Evolutionary conservation across 2,329 filamentous ascomycete species (phyloP).

Genomic region (Cylindrodendrum hubeiense): DNA sequence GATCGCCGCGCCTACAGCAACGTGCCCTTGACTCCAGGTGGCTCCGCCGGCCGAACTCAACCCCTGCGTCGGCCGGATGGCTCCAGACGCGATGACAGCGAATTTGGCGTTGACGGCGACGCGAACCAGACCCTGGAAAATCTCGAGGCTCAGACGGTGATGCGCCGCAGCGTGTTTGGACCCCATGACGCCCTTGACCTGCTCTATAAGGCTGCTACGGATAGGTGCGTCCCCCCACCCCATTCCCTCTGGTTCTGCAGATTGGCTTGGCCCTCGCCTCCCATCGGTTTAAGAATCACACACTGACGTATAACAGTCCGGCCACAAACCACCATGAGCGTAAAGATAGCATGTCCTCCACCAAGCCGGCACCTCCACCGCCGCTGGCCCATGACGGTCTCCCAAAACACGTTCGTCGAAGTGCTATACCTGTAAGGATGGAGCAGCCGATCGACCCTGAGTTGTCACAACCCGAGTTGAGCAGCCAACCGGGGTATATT

Average conservation of each 20-base stretch:
- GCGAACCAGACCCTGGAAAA: constrained; percentile 74
- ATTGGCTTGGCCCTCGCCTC: constrained; percentile 2
- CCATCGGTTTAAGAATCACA: neutral
- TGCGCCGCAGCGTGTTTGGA: constrained; percentile 83
- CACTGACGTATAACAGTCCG: constrained; percentile 36
- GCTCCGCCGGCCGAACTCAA: constrained; percentile 73
- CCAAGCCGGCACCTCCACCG: constrained; percentile 30
- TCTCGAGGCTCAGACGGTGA: constrained; percentile 72
- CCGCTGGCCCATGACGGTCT: constrained; percentile 34
- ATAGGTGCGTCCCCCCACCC: constrained; percentile 60
- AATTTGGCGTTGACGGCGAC: constrained; percentile 62
- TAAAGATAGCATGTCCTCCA: constrained; percentile 35
- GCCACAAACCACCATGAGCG: constrained; percentile 41
- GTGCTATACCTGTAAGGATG: constrained; percentile 33
- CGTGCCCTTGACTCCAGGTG: constrained; percentile 73
- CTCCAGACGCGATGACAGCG: constrained; percentile 48
- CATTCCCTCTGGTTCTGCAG: neutral
- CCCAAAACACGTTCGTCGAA: constrained; percentile 33
- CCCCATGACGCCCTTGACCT: constrained; percentile 94
- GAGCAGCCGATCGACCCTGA: constrained; percentile 61
- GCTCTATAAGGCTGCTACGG: constrained; percentile 86
- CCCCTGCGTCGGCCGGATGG: constrained; percentile 74
- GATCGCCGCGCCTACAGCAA: constrained; percentile 63
- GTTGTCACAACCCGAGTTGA: constrained; percentile 57
- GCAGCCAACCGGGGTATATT: constrained; percentile 67